Percentiles rank a stretch among this genome's conserved stretches.
Evolutionary conservation across 768 basidiomycete species (phyloP).

Genomic region (Lactarius deliciosus): DNA sequence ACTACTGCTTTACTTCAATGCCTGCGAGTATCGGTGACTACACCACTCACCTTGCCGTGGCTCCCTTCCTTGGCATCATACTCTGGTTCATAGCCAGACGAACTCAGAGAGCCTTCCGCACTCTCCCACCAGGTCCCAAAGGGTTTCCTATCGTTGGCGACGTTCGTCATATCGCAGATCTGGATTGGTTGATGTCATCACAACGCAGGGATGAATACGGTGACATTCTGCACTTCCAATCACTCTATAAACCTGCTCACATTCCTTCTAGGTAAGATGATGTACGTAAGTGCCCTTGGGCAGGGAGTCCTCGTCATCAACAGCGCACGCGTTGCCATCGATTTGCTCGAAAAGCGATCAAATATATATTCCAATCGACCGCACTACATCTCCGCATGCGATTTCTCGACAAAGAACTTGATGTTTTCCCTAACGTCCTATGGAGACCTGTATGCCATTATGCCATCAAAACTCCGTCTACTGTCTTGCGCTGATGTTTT

Average conservation of each 20-base stretch:
- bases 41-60: no score
- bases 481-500: neutral
- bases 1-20: no score
- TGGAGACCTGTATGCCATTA: constrained; percentile 25
- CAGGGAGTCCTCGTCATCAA: constrained; percentile 36
- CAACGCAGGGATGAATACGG: neutral
- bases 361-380: neutral
- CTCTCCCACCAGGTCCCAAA: neutral
- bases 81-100: neutral
- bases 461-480: no score
- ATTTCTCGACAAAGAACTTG: constrained; percentile 34
- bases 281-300: constrained; percentile 34
- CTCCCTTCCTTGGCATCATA: neutral
- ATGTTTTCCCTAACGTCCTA: constrained; percentile 31
- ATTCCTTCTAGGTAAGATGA: constrained; percentile 33
- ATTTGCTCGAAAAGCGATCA: constrained; percentile 29
- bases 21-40: no score
- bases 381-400: constrained; percentile 32
- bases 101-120: neutral
- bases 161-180: neutral
- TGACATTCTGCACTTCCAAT: neutral
- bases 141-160: neutral
- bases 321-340: constrained; percentile 32
- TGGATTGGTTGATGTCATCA: neutral
- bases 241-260: neutral